Percentiles rank a stretch among this genome's conserved stretches.
phyloP scores from a whole-genome alignment of 108 stramenopile genomes.

The Stephanodiscus minutulus region DNA sequence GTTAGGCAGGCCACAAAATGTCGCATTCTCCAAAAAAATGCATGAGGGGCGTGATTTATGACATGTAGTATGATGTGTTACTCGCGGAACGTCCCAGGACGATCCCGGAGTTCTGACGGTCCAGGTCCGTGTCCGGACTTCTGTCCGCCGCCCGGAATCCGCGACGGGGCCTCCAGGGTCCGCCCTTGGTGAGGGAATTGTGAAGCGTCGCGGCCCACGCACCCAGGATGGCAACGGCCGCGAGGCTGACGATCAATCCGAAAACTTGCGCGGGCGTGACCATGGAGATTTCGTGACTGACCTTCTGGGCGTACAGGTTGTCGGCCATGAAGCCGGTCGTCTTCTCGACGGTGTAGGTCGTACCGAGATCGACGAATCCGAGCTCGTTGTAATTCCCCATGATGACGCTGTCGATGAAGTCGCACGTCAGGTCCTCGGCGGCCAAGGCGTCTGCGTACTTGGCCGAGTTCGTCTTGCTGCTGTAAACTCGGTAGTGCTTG shows the following conservation, averaged over 20 bases:
- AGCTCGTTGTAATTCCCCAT: conserved; percentile 75
- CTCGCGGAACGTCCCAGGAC: conserved; percentile 17
- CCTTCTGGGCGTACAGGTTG: conserved; percentile 20
- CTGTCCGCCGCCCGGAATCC: background rate
- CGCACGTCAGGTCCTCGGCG: conserved; percentile 58
- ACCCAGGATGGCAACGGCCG: conserved; percentile 22
- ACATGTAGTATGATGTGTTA: conserved; percentile 14
- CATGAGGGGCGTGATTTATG: background rate
- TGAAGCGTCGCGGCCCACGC: conserved; percentile 23
- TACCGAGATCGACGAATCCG: conserved; percentile 59
- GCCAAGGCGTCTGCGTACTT: conserved; percentile 22
- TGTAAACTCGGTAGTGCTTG: conserved; percentile 49
- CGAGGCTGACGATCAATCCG: conserved; percentile 17
- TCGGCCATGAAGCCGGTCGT: conserved; percentile 2
- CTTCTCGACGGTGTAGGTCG: conserved; percentile 19
- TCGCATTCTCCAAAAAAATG: too few species aligned
- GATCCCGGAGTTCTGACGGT: conserved; percentile 8
- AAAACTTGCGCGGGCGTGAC: conserved; percentile 42
- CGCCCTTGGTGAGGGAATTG: conserved; percentile 22
- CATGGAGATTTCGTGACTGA: conserved; percentile 24
- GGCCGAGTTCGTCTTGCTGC: conserved; percentile 30
- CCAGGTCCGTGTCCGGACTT: background rate
- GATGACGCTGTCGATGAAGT: conserved; percentile 69
- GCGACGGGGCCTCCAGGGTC: conserved; percentile 42
- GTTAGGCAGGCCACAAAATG: too few species aligned